Evolutionary conservation across 176 grass and related monocot species (phyloP), one percentile per base, ranked within the genome.

Genomic region (Elymus sibiricus): DNA sequence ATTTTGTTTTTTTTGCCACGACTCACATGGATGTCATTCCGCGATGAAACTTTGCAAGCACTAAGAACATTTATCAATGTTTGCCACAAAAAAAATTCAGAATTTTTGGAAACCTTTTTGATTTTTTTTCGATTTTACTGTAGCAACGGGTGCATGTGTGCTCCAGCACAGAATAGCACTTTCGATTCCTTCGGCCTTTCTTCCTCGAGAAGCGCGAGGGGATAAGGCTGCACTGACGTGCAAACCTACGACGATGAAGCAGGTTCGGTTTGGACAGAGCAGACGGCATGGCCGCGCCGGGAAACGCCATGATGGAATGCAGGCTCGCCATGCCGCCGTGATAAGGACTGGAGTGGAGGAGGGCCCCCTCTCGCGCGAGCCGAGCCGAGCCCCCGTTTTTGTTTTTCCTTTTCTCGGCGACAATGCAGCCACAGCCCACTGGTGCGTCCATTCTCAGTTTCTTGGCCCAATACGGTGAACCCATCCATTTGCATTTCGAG

Each of bases 251-350:
- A 81, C 11, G 60, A 79, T 4, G 32, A 59, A 28, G n/a, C 51
- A 72, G 81, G 34, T 11, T 38, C 80, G 29, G 63, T 10, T 29
- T n/a, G 3, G 64, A 7, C 64, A 55, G 44, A 25, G 46, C 37
- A 12, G 38, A 38, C 61, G 88, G 83, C 22, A 89, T 77, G 83
- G 78, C 35, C 42, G 77, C 87, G 77, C 77, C 77, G 70, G 79
- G 71, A 60, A 69, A 47, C 70, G 63, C 74, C 87, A 39, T 63
- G 19, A 38, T 1, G 39, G 13, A 10, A 42, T 42, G 15, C 65
- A 29, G 78, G 71, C 62, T 70, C 62, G 70, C 70, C 88, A 90
- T 90, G 61, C 71, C 63, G 83, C 15, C 66, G 56, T 31, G 55
- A 76, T 40, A 19, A 11, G 47, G 65, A 39, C 22, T 25, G 19